Conservation (phyloP, 345 rosid species). For the Cardamine chenopodiifolia region DNA sequence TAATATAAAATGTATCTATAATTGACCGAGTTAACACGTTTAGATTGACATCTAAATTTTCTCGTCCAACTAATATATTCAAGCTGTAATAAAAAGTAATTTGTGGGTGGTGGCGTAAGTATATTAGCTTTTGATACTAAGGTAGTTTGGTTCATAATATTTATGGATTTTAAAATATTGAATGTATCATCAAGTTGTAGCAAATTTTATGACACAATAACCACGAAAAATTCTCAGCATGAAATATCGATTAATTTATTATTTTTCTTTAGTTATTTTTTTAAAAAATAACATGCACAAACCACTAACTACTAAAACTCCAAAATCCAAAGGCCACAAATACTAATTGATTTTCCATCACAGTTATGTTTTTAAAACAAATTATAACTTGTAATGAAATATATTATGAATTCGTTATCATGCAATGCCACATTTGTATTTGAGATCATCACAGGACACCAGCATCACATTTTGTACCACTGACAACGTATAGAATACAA, state of each 20-base stretch:
- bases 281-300: too few relatives aligned
- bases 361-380: neutral
- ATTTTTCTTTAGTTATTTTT: too few relatives aligned
- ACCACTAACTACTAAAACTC: neutral
- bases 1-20: neutral
- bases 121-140: neutral
- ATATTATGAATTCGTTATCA: neutral
- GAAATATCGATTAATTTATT: neutral
- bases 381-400: neutral
- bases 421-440: neutral
- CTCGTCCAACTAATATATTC: neutral
- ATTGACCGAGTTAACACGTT: neutral
- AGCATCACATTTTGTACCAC: neutral
- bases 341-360: neutral
- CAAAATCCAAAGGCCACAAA: too few relatives aligned
- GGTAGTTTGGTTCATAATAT: neutral
- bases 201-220: neutral
- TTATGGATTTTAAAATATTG: neutral
- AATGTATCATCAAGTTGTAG: neutral
- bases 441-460: neutral
- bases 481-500: neutral
- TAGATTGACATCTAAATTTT: neutral
- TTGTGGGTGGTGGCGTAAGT: neutral
- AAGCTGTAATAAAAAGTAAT: neutral
- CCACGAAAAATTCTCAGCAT: neutral